phyloP scores from a whole-genome alignment of 495 filamentous ascomycete genomes.

The Tuber magnatum region DNA sequence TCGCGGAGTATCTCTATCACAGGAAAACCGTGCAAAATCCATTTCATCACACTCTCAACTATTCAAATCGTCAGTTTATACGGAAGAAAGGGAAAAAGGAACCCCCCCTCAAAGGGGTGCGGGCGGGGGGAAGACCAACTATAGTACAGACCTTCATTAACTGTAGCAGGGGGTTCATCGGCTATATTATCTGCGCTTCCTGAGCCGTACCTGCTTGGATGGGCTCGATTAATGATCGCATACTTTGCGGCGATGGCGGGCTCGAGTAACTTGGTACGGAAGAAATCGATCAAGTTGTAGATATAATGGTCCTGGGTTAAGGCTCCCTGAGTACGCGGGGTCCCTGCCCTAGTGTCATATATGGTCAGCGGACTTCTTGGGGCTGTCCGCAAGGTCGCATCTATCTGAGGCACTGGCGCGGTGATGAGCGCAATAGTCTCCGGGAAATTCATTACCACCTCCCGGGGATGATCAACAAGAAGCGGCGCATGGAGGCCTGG shows the following conservation, averaged over 20 bases:
- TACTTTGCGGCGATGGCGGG: constrained; percentile 22
- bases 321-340: background rate
- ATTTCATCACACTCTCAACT: constrained; percentile 24
- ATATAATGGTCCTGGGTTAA: constrained; percentile 13
- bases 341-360: constrained; percentile 18
- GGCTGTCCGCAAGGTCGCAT: constrained; percentile 2
- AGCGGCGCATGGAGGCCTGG: constrained; percentile 20
- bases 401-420: constrained; percentile 6
- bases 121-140: too few species aligned
- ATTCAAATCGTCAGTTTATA: constrained; percentile 1
- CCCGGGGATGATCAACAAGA: constrained; percentile 13
- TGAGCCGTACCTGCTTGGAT: constrained; percentile 18
- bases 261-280: constrained; percentile 11
- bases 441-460: constrained; percentile 13
- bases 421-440: constrained; percentile 19
- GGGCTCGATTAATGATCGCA: constrained; percentile 22
- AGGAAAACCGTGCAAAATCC: constrained; percentile 22
- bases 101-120: too few species aligned
- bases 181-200: constrained; percentile 13
- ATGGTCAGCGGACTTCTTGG: constrained; percentile 10
- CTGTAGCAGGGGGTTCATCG: constrained; percentile 20
- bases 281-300: background rate
- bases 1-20: constrained; percentile 16
- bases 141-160: constrained; percentile 11
- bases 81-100: background rate